A percentile compares a stretch with the other conserved stretches of the same genome.
phyloP scores from a whole-genome alignment of 1,284 basidiomycete species.

The Trichosporon coremiiforme region DNA sequence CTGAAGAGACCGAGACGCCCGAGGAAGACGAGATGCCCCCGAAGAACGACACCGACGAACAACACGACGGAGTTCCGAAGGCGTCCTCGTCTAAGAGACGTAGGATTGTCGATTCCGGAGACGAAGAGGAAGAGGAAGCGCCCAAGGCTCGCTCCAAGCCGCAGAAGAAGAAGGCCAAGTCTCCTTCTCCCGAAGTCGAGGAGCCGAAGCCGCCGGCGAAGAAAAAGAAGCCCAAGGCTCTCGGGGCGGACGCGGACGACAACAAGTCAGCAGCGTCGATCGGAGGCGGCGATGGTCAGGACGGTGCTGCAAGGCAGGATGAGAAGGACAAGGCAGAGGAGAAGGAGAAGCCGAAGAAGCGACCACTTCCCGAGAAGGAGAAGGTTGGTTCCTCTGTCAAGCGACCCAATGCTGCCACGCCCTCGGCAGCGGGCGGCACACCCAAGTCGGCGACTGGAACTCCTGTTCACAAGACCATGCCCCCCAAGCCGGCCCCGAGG shows the following conservation, averaged over 20 bases:
- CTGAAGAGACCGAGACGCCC: neutral
- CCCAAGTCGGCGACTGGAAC: neutral
- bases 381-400: neutral
- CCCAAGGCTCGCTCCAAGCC: neutral
- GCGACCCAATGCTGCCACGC: slow-evolving; percentile 1
- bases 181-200: neutral
- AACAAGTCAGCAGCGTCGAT: neutral
- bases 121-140: neutral
- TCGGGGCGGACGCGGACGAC: neutral
- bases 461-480: slow-evolving; percentile 1
- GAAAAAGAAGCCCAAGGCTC: slow-evolving; percentile 17
- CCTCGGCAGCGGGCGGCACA: neutral
- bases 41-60: neutral
- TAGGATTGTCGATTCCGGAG: slow-evolving; percentile 5
- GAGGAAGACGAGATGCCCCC: neutral
- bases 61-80: neutral
- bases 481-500: slow-evolving; percentile 19
- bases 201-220: neutral
- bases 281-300: neutral
- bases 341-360: slow-evolving; percentile 16
- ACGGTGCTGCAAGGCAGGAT: neutral
- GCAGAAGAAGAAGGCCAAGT: neutral
- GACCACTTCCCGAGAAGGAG: neutral
- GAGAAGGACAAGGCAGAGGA: slow-evolving; percentile 10
- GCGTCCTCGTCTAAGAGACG: slow-evolving; percentile 15